A percentile compares a stretch with the other conserved stretches of the same genome.
Conservation (phyloP, 257 asterid genomes). For the Paraleonurus japonicus region DNA sequence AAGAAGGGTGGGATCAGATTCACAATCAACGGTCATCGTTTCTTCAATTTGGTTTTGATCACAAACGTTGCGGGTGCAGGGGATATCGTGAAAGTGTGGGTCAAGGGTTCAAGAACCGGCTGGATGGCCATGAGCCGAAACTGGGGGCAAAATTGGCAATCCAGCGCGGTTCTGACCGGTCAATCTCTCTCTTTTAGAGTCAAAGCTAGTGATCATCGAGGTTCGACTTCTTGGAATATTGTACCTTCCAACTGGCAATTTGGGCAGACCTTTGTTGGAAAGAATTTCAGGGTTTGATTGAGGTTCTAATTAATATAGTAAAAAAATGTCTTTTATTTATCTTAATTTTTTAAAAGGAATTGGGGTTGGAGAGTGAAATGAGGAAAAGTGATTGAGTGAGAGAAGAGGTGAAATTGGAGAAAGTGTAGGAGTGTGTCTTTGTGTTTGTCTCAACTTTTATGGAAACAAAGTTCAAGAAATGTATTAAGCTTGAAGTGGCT, state of each 20-base stretch:
- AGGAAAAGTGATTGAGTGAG: slow-evolving; percentile 14
- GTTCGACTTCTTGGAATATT: slow-evolving; percentile 55
- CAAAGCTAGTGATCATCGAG: slow-evolving; percentile 57
- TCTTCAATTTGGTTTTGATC: slow-evolving; percentile 66
- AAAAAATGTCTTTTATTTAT: neutral
- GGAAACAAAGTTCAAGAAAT: neutral
- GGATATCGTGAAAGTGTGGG: slow-evolving; percentile 48
- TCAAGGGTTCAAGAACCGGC: slow-evolving; percentile 57
- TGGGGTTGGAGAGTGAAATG: slow-evolving; percentile 20
- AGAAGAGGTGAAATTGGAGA: slow-evolving; percentile 9
- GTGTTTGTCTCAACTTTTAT: slow-evolving; percentile 26
- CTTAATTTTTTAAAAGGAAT: neutral
- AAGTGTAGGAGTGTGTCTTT: slow-evolving; percentile 26
- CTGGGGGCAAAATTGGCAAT: slow-evolving; percentile 92
- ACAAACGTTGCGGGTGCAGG: slow-evolving; percentile 85
- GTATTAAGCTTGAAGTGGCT: slow-evolving; percentile 52
- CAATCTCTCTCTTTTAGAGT: slow-evolving; percentile 71
- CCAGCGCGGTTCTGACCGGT: slow-evolving; percentile 41
- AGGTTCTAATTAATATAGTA: neutral
- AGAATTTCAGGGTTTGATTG: slow-evolving; percentile 47
- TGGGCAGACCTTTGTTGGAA: slow-evolving; percentile 69
- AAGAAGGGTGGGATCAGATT: slow-evolving; percentile 73
- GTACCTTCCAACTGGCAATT: slow-evolving; percentile 76
- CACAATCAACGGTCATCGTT: slow-evolving; percentile 62
- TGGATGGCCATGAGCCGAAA: slow-evolving; percentile 76